Evolutionary conservation across 345 rosid species (phyloP).

Genomic region (Brassica cretica): DNA sequence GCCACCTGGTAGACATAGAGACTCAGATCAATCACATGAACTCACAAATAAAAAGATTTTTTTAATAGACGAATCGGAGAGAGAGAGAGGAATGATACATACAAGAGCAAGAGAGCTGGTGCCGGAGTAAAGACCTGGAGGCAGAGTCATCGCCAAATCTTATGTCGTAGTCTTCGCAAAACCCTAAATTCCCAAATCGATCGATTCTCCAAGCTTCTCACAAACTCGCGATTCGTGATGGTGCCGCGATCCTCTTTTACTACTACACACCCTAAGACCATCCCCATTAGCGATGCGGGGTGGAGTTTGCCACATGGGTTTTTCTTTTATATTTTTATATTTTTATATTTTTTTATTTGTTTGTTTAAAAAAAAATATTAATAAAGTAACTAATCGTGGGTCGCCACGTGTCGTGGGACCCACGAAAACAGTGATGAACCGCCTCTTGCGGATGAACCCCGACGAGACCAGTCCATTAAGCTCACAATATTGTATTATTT

Average conservation of each 20-base stretch:
- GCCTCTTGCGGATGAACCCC: too few species aligned
- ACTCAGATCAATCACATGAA: conserved; percentile 4
- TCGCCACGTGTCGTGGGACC: too few species aligned
- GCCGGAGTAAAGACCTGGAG: conserved; percentile 87
- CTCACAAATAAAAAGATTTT: background rate
- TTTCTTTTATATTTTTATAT: too few species aligned
- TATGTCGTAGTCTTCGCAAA: conserved; percentile 1
- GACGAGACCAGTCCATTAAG: too few species aligned
- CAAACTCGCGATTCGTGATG: conserved; percentile 14
- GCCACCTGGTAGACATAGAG: conserved; percentile 56
- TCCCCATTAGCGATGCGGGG: too few species aligned
- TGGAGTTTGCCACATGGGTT: too few species aligned
- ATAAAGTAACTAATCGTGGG: too few species aligned
- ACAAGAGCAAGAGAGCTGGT: conserved; percentile 85
- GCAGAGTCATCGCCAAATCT: conserved; percentile 57
- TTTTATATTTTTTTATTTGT: too few species aligned
- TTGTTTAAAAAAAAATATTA: too few species aligned
- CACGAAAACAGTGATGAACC: too few species aligned
- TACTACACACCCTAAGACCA: too few species aligned
- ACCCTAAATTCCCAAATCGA: conserved; percentile 31
- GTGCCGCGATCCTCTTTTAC: background rate
- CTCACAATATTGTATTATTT: too few species aligned
- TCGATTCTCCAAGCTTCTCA: conserved; percentile 21
- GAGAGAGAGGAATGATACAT: conserved; percentile 10
- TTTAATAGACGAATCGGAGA: background rate